Percentiles rank a stretch among this genome's conserved stretches.
Conservation (phyloP, 1,139 yeast genomes). For the Debaryomyces singareniensis region DNA sequence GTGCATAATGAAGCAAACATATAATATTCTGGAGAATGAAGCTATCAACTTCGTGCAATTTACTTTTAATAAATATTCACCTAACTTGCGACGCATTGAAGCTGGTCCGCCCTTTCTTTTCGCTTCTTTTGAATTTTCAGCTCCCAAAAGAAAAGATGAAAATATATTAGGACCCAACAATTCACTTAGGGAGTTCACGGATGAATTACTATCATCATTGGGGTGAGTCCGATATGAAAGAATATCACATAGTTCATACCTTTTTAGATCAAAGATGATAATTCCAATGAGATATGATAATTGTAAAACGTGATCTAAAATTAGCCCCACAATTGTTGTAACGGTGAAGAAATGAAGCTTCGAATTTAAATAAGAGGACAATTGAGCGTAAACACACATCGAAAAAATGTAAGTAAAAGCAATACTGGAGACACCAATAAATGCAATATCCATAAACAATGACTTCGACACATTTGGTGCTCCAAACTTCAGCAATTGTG, state of each 20-base stretch:
- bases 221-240: conserved; percentile 10
- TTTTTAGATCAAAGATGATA: conserved; percentile 57
- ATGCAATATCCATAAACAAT: conserved; percentile 11
- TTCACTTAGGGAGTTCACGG: conserved; percentile 1
- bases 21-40: conserved; percentile 4
- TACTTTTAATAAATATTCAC: conserved; percentile 29
- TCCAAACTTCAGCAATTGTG: neutral
- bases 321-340: conserved; percentile 28
- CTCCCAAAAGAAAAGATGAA: conserved; percentile 19
- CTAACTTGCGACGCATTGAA: conserved; percentile 23
- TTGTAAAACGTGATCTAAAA: conserved; percentile 55
- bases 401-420: neutral
- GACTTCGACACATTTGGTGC: conserved; percentile 17
- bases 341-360: conserved; percentile 7
- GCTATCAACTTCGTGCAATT: conserved; percentile 21
- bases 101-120: neutral
- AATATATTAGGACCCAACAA: conserved; percentile 19
- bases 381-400: neutral
- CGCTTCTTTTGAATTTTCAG: conserved; percentile 4
- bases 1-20: neutral
- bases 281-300: conserved; percentile 60
- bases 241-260: conserved; percentile 56
- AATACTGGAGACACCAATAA: neutral
- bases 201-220: conserved; percentile 1
- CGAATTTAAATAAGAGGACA: conserved; percentile 5